These are phyloP conservation scores for Ganoderma sinense DNA, from an alignment of 1,284 basidiomycete genomes.

Conservation along the genomic window DNA sequence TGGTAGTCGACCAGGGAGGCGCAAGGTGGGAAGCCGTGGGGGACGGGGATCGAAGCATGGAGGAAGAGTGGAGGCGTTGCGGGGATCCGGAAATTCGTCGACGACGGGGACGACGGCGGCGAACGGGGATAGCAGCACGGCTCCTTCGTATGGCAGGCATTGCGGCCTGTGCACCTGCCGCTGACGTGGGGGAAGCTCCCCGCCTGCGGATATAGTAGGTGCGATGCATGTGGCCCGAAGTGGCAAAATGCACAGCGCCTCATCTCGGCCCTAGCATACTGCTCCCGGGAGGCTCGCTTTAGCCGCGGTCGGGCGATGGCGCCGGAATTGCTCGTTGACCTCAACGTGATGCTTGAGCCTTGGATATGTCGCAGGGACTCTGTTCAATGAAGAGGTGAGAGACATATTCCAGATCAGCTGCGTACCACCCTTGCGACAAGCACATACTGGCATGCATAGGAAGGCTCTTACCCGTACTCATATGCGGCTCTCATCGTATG, in stretches of 20 bases:
- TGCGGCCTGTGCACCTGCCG: constrained; percentile 3
- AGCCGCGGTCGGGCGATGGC: not conserved
- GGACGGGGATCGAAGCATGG: constrained; percentile 17
- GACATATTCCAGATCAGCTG: not conserved
- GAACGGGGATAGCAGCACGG: not conserved
- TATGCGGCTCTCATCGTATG: not conserved
- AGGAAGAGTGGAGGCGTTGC: constrained; percentile 14
- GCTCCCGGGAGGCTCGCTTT: not conserved
- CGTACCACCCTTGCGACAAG: no score
- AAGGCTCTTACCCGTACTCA: not conserved
- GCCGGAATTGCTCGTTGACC: not conserved
- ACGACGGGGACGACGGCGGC: not conserved
- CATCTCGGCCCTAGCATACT: constrained; percentile 2
- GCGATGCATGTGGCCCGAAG: constrained; percentile 8
- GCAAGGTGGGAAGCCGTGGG: not conserved
- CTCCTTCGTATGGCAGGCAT: constrained; percentile 2
- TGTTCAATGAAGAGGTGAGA: not conserved
- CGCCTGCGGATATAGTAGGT: not conserved
- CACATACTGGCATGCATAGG: not conserved
- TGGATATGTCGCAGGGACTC: not conserved
- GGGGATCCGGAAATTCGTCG: constrained; percentile 6
- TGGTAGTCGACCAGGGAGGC: not conserved
- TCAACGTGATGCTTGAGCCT: not conserved
- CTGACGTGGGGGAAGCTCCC: constrained; percentile 12
- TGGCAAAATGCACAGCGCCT: constrained; percentile 8